These are phyloP conservation scores for Fusarium pseudograminearum DNA, from an alignment of 2,329 filamentous ascomycete genomes.

Conservation along the genomic window DNA sequence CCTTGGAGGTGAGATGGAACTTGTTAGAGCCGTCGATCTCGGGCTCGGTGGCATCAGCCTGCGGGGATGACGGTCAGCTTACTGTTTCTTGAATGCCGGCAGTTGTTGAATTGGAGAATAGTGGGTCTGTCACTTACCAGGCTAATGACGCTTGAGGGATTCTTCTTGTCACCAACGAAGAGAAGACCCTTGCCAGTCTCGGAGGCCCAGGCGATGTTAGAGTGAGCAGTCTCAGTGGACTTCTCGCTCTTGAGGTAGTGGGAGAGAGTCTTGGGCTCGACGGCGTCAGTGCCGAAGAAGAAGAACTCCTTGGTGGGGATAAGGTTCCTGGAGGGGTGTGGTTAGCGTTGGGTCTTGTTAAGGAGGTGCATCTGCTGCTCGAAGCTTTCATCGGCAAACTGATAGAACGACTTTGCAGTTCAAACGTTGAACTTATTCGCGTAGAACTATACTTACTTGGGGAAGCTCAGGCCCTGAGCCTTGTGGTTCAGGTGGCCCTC, in stretches of 20 bases:
- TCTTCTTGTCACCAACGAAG: slow-evolving; percentile 88
- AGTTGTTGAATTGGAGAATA: slow-evolving; percentile 22
- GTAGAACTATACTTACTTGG: slow-evolving; percentile 75
- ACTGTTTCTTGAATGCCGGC: slow-evolving; percentile 25
- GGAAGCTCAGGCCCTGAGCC: slow-evolving; percentile 80
- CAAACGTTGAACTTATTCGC: neutral
- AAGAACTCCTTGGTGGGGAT: slow-evolving; percentile 95
- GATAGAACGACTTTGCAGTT: neutral
- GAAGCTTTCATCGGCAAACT: neutral
- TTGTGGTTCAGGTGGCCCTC: slow-evolving; percentile 93
- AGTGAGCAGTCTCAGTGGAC: slow-evolving; percentile 77
- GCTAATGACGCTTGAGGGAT: slow-evolving; percentile 84
- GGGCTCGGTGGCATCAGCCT: slow-evolving; percentile 76
- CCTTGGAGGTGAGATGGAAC: slow-evolving; percentile 86
- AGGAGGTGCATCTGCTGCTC: neutral
- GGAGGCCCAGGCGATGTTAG: slow-evolving; percentile 87
- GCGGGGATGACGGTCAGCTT: slow-evolving; percentile 24
- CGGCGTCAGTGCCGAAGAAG: slow-evolving; percentile 80
- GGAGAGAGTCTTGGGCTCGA: slow-evolving; percentile 79
- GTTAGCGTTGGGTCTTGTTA: slow-evolving; percentile 39
- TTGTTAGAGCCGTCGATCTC: slow-evolving; percentile 80
- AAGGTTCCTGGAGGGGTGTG: slow-evolving; percentile 72
- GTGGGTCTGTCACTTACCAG: slow-evolving; percentile 70
- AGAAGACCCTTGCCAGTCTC: slow-evolving; percentile 96
- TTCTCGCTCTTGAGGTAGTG: slow-evolving; percentile 91